These are phyloP conservation scores for Arthrinium phaeospermum DNA, from an alignment of 2,329 filamentous ascomycete species.

Conservation along the genomic window DNA sequence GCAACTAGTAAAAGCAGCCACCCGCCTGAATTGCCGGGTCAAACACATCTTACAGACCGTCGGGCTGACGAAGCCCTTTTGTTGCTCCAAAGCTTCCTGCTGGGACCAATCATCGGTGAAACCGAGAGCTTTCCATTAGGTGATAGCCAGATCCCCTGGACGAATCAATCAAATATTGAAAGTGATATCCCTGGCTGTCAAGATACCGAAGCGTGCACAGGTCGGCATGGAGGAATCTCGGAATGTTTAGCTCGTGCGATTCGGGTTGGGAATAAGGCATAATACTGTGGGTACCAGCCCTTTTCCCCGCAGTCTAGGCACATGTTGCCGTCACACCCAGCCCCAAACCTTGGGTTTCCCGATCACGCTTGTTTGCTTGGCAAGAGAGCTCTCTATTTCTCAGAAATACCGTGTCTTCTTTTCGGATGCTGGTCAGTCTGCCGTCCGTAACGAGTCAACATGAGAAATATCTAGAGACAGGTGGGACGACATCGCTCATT, in stretches of 20 bases:
- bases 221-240: conserved; percentile 3
- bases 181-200: not conserved
- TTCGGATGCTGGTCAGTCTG: not conserved
- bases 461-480: not conserved
- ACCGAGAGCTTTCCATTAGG: not conserved
- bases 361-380: not conserved
- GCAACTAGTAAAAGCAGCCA: not conserved
- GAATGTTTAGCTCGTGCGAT: conserved; percentile 2
- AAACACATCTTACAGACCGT: not conserved
- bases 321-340: conserved; percentile 14
- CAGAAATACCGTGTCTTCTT: not conserved
- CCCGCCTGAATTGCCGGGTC: not conserved
- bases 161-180: not conserved
- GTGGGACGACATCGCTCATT: not conserved
- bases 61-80: not conserved
- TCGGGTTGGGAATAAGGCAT: not conserved
- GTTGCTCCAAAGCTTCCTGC: not conserved
- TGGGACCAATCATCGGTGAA: not conserved
- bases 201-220: not conserved
- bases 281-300: not conserved
- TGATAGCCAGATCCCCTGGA: not conserved
- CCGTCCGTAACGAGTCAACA: not conserved
- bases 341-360: not conserved
- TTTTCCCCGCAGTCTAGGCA: conserved; percentile 5
- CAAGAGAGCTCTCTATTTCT: not conserved